phyloP scores from a whole-genome alignment of 305 asterid species.

The Rubia tinctorum region DNA sequence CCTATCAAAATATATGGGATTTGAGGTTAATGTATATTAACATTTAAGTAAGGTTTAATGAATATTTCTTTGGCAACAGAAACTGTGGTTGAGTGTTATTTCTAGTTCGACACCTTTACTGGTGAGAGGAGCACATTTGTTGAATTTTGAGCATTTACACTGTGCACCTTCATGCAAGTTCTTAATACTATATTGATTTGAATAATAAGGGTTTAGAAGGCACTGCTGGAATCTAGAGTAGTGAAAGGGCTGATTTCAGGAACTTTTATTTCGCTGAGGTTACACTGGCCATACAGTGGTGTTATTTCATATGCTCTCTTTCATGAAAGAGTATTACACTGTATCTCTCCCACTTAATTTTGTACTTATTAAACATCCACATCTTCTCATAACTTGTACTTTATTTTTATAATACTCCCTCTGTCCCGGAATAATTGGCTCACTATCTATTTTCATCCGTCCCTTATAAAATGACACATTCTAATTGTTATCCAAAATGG shows the following conservation, averaged over 20 bases:
- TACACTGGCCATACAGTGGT: not conserved
- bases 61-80: not conserved
- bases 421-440: too few relatives aligned
- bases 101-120: not conserved
- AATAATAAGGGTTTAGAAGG: not conserved
- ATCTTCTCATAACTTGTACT: not conserved
- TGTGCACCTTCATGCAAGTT: not conserved
- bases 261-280: not conserved
- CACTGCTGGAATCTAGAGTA: not conserved
- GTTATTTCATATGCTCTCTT: not conserved
- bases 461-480: too few relatives aligned
- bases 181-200: not conserved
- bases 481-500: too few relatives aligned
- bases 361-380: not conserved
- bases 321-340: not conserved
- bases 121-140: not conserved
- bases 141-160: not conserved
- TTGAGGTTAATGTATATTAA: not conserved
- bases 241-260: not conserved
- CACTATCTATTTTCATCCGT: too few relatives aligned
- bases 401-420: too few relatives aligned
- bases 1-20: not conserved
- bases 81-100: not conserved
- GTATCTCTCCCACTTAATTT: not conserved
- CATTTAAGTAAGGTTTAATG: not conserved